These are phyloP conservation scores for Marchantia polymorpha DNA, from an alignment of 225 moss, liverwort and hornwort genomes.

Conservation along the genomic window DNA sequence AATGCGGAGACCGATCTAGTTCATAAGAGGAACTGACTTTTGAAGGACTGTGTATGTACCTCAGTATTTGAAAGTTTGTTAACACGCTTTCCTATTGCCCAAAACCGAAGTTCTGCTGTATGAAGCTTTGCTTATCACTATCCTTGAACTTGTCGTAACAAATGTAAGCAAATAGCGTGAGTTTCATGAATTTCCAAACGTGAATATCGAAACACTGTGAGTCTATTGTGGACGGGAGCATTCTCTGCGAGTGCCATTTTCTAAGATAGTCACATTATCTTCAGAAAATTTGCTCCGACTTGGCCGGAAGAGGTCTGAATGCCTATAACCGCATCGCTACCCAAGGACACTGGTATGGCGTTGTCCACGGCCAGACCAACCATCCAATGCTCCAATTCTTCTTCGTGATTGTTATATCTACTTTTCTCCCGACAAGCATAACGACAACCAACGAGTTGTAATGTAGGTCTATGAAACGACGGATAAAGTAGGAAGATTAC, in stretches of 20 bases:
- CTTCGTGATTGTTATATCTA: background rate
- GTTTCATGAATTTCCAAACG: no score
- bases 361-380: background rate
- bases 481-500: slow-evolving; percentile 19
- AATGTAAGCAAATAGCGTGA: no score
- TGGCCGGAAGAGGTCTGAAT: background rate
- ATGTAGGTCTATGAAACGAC: background rate
- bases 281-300: background rate
- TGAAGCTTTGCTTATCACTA: no score
- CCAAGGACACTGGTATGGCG: background rate
- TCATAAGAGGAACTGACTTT: no score
- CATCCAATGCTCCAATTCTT: background rate
- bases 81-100: no score
- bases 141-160: no score
- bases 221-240: background rate
- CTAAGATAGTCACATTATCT: background rate
- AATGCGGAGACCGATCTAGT: no score
- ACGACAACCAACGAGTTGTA: background rate
- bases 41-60: no score
- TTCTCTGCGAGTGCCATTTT: background rate
- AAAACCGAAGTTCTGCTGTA: no score
- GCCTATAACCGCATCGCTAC: background rate
- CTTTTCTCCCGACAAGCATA: background rate
- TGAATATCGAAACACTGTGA: no score
- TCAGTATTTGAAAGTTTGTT: no score